Evolutionary conservation across 768 basidiomycete species (phyloP).

Genomic region (Trametes meyenii): DNA sequence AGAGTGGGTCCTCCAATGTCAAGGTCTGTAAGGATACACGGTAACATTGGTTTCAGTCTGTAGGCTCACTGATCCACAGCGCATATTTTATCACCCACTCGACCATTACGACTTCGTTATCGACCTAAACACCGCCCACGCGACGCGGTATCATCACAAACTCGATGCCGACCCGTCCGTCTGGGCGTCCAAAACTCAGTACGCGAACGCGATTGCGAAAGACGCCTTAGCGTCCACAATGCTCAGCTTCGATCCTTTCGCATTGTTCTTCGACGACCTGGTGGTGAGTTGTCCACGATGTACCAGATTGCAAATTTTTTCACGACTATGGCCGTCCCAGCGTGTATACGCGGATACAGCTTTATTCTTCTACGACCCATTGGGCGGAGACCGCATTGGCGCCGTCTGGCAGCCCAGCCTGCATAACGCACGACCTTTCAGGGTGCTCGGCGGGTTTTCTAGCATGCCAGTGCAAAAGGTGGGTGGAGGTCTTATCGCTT

Average conservation of each 20-base stretch:
- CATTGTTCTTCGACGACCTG: conserved; percentile 67
- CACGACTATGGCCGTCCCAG: conserved; percentile 42
- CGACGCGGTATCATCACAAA: conserved; percentile 79
- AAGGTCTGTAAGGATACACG: conserved; percentile 46
- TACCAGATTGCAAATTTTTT: too few species aligned
- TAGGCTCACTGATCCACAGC: background rate
- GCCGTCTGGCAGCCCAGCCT: conserved; percentile 85
- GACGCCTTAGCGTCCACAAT: conserved; percentile 36
- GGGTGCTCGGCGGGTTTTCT: conserved; percentile 83
- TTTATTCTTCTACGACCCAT: conserved; percentile 81
- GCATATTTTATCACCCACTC: conserved; percentile 79
- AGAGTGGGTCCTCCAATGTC: conserved; percentile 54
- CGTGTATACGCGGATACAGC: conserved; percentile 73
- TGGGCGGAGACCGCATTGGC: conserved; percentile 80
- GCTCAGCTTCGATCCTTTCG: conserved; percentile 83
- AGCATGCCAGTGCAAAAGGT: conserved; percentile 53
- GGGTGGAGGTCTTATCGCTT: background rate
- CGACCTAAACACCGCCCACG: conserved; percentile 61
- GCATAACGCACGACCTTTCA: conserved; percentile 64
- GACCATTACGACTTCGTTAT: conserved; percentile 87
- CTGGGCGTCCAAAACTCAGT: conserved; percentile 47
- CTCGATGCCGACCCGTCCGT: conserved; percentile 52
- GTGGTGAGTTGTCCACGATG: conserved; percentile 49
- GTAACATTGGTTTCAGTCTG: background rate
- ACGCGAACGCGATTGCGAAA: conserved; percentile 46